Conservation (phyloP, 345 rosid species). For the Melaleuca quinquenervia region DNA sequence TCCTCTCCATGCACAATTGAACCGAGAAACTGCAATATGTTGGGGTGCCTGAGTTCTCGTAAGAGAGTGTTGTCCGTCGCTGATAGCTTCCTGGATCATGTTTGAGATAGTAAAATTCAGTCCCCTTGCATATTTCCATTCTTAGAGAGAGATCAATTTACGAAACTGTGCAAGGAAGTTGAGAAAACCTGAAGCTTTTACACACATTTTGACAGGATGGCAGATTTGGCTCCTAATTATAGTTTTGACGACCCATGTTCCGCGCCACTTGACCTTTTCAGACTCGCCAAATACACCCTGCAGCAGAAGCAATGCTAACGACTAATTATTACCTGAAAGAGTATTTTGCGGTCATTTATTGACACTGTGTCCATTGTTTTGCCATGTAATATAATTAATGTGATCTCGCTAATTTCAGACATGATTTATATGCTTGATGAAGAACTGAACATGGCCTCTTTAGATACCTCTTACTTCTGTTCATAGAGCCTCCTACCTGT, state of each 20-base stretch:
- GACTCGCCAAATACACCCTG: conserved; percentile 47
- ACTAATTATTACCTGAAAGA: background rate
- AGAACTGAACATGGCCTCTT: background rate
- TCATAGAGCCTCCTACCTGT: conserved; percentile 17
- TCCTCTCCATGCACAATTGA: conserved; percentile 47
- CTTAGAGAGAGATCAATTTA: background rate
- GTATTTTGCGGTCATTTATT: background rate
- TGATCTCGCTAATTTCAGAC: background rate
- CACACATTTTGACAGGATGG: conserved; percentile 28
- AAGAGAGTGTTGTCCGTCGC: conserved; percentile 39
- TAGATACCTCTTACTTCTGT: background rate
- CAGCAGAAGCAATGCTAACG: background rate
- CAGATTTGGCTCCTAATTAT: conserved; percentile 34
- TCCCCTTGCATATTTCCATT: background rate
- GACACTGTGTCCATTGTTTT: background rate
- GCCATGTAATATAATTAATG: background rate
- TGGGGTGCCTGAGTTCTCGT: conserved; percentile 57
- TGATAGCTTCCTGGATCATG: conserved; percentile 32
- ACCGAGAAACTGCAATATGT: conserved; percentile 56
- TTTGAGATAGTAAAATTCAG: background rate
- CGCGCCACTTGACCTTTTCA: conserved; percentile 52
- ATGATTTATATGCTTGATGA: background rate
- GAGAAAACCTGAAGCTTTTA: background rate
- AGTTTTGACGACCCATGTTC: conserved; percentile 59
- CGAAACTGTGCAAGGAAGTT: background rate